Percentiles rank a stretch among this genome's conserved stretches.
phyloP scores from a whole-genome alignment of 257 asterid species.

The Henckelia pumila region DNA sequence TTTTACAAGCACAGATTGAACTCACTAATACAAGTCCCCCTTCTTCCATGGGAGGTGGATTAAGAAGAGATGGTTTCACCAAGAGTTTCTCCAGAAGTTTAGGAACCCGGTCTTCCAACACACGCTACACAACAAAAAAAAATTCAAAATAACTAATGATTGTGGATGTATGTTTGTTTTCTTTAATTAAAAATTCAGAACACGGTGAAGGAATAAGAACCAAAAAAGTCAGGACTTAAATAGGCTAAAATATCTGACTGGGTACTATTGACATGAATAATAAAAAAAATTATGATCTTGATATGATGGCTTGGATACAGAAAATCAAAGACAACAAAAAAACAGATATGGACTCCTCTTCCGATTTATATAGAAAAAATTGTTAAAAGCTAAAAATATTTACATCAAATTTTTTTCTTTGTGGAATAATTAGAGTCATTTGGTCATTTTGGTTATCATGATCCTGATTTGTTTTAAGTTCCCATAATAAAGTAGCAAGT shows the following conservation, averaged over 20 bases:
- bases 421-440: conserved; percentile 3
- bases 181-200: background rate
- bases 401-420: no score
- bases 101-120: conserved; percentile 91
- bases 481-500: conserved; percentile 7
- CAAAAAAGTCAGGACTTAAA: background rate
- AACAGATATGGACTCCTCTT: conserved; percentile 3
- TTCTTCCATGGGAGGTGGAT: conserved; percentile 92
- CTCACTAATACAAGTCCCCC: conserved; percentile 92
- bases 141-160: conserved; percentile 6
- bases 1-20: conserved; percentile 25
- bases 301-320: conserved; percentile 14
- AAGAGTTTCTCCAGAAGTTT: conserved; percentile 87
- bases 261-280: background rate
- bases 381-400: conserved; percentile 5
- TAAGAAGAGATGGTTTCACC: conserved; percentile 82
- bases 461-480: conserved; percentile 22
- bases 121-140: conserved; percentile 63
- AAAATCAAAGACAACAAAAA: conserved; percentile 1
- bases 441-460: conserved; percentile 17
- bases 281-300: background rate
- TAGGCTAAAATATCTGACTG: background rate
- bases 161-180: no score
- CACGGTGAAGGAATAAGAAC: conserved; percentile 1
- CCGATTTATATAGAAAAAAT: conserved; percentile 12